Conservation (phyloP, 2,329 filamentous ascomycete species). For the Cytospora piceae region DNA sequence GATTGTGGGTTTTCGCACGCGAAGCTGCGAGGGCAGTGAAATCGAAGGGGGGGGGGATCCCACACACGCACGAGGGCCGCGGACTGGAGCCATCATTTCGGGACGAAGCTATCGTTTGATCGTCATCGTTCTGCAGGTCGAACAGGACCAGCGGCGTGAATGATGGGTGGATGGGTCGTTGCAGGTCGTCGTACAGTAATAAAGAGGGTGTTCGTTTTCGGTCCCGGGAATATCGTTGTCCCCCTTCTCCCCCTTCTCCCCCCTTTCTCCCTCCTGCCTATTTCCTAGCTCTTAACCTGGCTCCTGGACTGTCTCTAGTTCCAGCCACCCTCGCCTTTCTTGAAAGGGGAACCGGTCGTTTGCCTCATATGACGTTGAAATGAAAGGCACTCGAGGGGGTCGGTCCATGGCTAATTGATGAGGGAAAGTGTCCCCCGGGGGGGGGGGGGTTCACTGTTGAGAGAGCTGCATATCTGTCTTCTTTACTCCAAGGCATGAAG, state of each 20-base stretch:
- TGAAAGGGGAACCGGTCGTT: neutral
- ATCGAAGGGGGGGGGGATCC: neutral
- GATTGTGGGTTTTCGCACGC: neutral
- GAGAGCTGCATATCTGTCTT: neutral
- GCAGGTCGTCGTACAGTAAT: constrained; percentile 19
- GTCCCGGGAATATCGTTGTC: neutral
- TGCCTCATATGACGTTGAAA: neutral
- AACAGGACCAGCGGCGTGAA: neutral
- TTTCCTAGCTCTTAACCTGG: neutral
- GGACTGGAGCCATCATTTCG: neutral
- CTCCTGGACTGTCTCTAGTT: neutral
- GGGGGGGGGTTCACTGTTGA: neutral
- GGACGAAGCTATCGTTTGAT: constrained; percentile 18
- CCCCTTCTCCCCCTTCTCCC: neutral
- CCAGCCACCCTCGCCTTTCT: neutral
- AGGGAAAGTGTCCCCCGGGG: neutral
- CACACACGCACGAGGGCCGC: neutral
- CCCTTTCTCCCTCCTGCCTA: neutral
- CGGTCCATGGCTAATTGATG: too few relatives aligned
- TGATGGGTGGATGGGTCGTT: constrained; percentile 1
- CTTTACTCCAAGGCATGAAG: neutral
- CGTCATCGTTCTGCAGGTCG: constrained; percentile 3
- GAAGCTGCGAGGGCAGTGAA: neutral
- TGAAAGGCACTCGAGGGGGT: too few relatives aligned
- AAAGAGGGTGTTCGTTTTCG: constrained; percentile 5